Base-by-base conservation (phyloP, 371 early-diverging fungal species). In the Rhizopus stolonifer region DNA sequence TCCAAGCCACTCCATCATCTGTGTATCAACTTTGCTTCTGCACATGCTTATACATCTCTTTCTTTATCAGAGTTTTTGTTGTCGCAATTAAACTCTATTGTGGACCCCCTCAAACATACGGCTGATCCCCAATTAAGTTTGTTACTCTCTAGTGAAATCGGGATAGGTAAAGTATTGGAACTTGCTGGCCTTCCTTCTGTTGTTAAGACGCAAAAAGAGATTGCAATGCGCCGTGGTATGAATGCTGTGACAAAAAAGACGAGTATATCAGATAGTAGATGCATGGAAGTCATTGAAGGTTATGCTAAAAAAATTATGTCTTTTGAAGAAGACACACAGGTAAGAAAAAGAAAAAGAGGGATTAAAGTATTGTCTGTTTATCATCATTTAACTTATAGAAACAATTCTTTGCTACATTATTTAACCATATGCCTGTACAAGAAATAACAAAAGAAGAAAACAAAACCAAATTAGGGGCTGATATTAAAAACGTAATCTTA, bases 21-120 rank as follows among this genome's bases (percentile, higher is more conserved):
- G 1, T 70, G 74, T n/a, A 61, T 81, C 11, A 45, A 33, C 0
- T 64, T 83, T 68, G 81, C 84, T 1, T 69, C 74, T 1, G 53
- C 52, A 4, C 84, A 83, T 53, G 79, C 81, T n/a, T 50, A 52
- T 10, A 74, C 81, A 2, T 83, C 84, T 5, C 59, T 72, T 8
- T 83, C 84, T 1, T 44, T 83, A 36, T 65, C 74, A 14, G 84
- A 83, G 49, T 81, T 69, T 34, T 47, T 83, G 17, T 52, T 81
- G n/a, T 66, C 66, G 13, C 69, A 77, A 46, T 34, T 72, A 55
- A 48, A 15, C 10, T 47, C 14, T 24, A 64, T 52, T 14, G 25
- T 33, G 29, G 34, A 47, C 15, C 23, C 47, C 17, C 3, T 19
- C 8, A 40, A 34, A 24, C 36, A 39, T 21, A 10, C 40, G 21